Conservation (phyloP, 805 yeast species). For the Barnettozyma sp. region DNA sequence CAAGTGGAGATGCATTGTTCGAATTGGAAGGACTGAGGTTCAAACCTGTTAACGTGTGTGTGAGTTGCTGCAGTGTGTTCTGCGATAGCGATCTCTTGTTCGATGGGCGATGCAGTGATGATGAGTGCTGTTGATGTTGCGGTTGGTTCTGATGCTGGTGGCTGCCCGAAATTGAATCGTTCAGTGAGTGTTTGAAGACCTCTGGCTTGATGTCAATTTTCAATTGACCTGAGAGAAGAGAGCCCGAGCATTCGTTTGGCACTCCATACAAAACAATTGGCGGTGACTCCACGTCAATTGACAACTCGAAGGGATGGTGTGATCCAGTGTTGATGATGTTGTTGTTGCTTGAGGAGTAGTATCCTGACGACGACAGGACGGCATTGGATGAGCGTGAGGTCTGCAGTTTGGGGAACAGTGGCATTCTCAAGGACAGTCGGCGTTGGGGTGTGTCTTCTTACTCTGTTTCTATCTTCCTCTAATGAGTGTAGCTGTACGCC, state of each 20-base stretch:
- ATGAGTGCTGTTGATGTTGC: no score
- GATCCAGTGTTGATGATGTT: constrained; percentile 18
- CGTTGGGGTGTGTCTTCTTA: no score
- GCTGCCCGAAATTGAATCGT: constrained; percentile 12
- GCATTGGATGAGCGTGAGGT: constrained; percentile 17
- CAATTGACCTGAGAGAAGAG: constrained; percentile 75
- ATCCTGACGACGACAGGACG: constrained; percentile 4
- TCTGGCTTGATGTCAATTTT: constrained; percentile 43
- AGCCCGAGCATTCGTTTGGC: constrained; percentile 75
- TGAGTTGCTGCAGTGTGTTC: constrained; percentile 17
- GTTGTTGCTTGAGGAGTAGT: constrained; percentile 8
- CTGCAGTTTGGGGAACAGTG: constrained; percentile 21
- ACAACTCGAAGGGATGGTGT: constrained; percentile 37
- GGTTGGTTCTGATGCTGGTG: no score
- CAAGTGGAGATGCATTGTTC: constrained; percentile 17
- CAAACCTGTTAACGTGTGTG: constrained; percentile 21
- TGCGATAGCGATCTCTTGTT: constrained; percentile 14
- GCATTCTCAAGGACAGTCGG: constrained; percentile 10
- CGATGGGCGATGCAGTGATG: no score
- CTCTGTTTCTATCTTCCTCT: no score
- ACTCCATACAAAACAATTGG: constrained; percentile 83
- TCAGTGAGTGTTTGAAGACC: constrained; percentile 12
- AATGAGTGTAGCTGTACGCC: no score
- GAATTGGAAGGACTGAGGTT: constrained; percentile 23
- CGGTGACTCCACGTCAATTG: constrained; percentile 77